Evolutionary conservation across 2,329 filamentous ascomycete species (phyloP), one percentile per base, ranked within the genome.

Genomic region (Gaeumannomyces tritici): DNA sequence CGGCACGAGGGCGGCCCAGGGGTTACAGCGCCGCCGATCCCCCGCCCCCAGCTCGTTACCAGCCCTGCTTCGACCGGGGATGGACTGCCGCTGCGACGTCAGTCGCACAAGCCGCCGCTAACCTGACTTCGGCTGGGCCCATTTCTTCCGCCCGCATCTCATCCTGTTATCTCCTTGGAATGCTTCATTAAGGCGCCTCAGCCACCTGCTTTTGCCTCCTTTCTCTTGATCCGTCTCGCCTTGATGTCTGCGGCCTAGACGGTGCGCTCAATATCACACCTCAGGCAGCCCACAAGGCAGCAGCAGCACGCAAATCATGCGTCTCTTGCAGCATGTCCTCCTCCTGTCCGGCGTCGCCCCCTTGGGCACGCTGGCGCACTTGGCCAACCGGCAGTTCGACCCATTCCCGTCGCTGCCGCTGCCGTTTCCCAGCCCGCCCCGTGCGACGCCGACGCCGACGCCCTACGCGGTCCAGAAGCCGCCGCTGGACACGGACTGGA

Each of bases 401-500:
- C 42, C 42, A 7, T 51, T 51, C 42, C 42, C 42, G 21, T n/a
- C 42, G 42, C 42, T 51, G 42, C 42, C 42, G 42, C 21, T 28
- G 2, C 59, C 47, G 26, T 29, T 18, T 6, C 59, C 59, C 7
- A 31, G n/a, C 18, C 26, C 29, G 59, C 42, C 42, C 18, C 51
- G n/a, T 18, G 24, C 35, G 58, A 27, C 47, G 42, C 35, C 26
- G 59, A 28, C 26, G 5, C 59, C 59, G 28, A 35, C n/a, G 13
- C 72, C 73, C 0, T 78, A 79, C 67, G 64, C 71, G 28, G 70
- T 75, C 0, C 69, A 76, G 62, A 73, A 68, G 9, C 75, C 76
- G 18, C 78, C 76, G 0, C 73, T 80, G 2, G 77, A 79, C 64
- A 83, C 80, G 2, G 74, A 77, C 11, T 84, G 81, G 81, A 84